These are phyloP conservation scores for Oryza longistaminata DNA, from an alignment of 176 grass and related monocot species.

Conservation along the genomic window DNA sequence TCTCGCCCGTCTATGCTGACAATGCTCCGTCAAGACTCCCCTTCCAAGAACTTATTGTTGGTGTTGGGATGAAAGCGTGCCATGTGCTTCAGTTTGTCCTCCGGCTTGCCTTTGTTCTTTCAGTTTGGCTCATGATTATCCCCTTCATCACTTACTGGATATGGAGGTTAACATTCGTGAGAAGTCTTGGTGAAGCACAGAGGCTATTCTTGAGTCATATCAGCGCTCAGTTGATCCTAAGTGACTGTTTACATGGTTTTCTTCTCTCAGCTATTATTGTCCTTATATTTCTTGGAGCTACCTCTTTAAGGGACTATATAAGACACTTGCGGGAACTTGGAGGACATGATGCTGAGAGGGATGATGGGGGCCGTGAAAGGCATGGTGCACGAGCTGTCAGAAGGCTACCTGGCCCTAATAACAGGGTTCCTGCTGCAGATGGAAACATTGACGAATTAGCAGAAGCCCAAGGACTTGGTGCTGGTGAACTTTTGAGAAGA, in stretches of 20 bases:
- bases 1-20: constrained; percentile 84
- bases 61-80: constrained; percentile 90
- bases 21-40: constrained; percentile 90
- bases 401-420: constrained; percentile 73
- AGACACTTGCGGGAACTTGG: constrained; percentile 92
- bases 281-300: constrained; percentile 98
- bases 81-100: constrained; percentile 91
- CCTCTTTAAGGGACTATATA: constrained; percentile 96
- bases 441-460: constrained; percentile 67
- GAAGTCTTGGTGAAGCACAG: constrained; percentile 90
- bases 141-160: constrained; percentile 99
- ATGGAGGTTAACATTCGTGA: constrained; percentile 89
- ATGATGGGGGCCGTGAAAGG: constrained; percentile 80
- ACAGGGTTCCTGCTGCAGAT: constrained; percentile 67
- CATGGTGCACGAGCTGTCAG: constrained; percentile 95
- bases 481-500: constrained; percentile 83
- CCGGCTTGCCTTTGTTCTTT: constrained; percentile 92
- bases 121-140: constrained; percentile 99
- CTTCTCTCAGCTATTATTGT: constrained; percentile 96
- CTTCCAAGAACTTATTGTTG: constrained; percentile 96
- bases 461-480: constrained; percentile 81
- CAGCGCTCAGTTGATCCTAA: constrained; percentile 82
- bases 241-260: constrained; percentile 97
- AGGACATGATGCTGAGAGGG: constrained; percentile 87
- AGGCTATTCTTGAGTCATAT: constrained; percentile 90